phyloP scores from a whole-genome alignment of 257 asterid genomes.

The Anisodus tanguticus region DNA sequence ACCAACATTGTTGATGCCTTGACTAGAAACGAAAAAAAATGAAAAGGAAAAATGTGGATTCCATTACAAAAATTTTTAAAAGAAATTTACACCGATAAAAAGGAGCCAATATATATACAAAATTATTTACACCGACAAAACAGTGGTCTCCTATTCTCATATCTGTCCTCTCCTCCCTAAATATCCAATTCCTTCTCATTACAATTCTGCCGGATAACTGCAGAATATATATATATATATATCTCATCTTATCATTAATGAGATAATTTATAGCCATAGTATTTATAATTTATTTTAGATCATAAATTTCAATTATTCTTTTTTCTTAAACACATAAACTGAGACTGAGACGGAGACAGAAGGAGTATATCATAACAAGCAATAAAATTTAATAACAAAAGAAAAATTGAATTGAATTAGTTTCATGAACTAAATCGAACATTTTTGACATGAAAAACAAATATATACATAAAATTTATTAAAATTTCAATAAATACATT shows the following conservation, averaged over 20 bases:
- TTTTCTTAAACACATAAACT: background rate
- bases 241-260: background rate
- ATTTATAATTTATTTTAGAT: background rate
- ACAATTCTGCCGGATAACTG: too few relatives aligned
- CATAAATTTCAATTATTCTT: background rate
- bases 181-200: too few relatives aligned
- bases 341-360: too few relatives aligned
- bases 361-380: background rate
- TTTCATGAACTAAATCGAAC: background rate
- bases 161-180: too few relatives aligned
- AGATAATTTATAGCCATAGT: background rate
- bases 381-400: background rate
- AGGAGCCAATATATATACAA: background rate
- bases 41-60: background rate
- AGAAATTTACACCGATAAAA: too few relatives aligned
- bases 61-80: background rate
- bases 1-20: background rate
- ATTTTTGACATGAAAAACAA: background rate
- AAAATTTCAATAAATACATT: background rate
- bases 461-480: background rate
- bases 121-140: conserved; percentile 1
- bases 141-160: background rate
- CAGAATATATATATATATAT: too few relatives aligned
- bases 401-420: background rate
- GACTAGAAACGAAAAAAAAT: background rate